phyloP scores from a whole-genome alignment of 2,329 filamentous ascomycete genomes.

The Clonostachys rhizophaga region DNA sequence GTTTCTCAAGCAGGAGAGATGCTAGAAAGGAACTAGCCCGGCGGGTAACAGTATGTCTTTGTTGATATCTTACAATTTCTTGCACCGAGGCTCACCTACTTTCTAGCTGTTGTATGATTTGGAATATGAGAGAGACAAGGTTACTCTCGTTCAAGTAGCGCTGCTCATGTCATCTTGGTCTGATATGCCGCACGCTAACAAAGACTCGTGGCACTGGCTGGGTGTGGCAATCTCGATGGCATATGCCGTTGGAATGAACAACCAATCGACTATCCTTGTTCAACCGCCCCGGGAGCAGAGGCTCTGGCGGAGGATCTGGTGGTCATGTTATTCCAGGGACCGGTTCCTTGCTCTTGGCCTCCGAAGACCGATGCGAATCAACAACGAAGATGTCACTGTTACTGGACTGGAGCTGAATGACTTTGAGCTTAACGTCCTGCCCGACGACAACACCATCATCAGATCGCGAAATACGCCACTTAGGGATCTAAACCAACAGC shows the following conservation, averaged over 20 bases:
- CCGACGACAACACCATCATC: constrained; percentile 55
- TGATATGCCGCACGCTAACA: constrained; percentile 84
- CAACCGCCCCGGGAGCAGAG: constrained; percentile 72
- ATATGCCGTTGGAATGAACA: constrained; percentile 89
- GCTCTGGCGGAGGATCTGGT: constrained; percentile 95
- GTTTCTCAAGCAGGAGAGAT: constrained; percentile 72
- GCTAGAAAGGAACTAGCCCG: constrained; percentile 87
- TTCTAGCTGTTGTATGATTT: constrained; percentile 84
- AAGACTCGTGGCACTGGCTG: constrained; percentile 99
- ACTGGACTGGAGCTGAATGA: constrained; percentile 82
- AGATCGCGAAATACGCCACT: too few relatives aligned
- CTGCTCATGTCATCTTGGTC: constrained; percentile 97
- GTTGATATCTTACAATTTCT: too few relatives aligned
- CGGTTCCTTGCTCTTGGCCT: constrained; percentile 89
- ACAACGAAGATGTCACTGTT: constrained; percentile 89
- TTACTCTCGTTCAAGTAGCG: constrained; percentile 82
- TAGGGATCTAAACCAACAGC: constrained; percentile 50
- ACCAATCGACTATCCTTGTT: constrained; percentile 71
- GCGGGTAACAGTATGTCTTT: constrained; percentile 64
- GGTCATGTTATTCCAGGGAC: constrained; percentile 95
- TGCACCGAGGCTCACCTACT: neutral
- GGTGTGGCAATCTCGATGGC: constrained; percentile 89
- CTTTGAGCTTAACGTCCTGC: constrained; percentile 68
- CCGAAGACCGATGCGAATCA: constrained; percentile 87
- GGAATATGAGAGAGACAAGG: constrained; percentile 87